A percentile compares a stretch with the other conserved stretches of the same genome.
Evolutionary conservation across 352 stramenopile species (phyloP).

Genomic region (Phytophthora hybrid): DNA sequence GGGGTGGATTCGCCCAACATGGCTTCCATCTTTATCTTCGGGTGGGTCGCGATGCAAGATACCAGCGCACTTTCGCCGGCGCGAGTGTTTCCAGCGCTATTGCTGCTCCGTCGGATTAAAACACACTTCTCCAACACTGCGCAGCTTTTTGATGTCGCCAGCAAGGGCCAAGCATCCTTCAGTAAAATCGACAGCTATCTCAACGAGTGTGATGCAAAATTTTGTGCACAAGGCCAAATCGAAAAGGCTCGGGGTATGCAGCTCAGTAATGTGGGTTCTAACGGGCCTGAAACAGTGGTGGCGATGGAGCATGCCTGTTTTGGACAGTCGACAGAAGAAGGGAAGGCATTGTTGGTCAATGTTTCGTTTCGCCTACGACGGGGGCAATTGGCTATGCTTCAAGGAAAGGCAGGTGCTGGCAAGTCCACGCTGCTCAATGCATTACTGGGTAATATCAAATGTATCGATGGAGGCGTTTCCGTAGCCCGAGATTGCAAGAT

Average conservation of each 20-base stretch:
- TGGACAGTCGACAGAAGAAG: conserved; percentile 32
- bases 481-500: conserved; percentile 49
- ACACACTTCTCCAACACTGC: conserved; percentile 40
- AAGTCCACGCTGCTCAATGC: conserved; percentile 70
- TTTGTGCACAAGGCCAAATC: conserved; percentile 11
- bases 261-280: conserved; percentile 4
- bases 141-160: conserved; percentile 36
- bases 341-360: conserved; percentile 61
- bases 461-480: conserved; percentile 45
- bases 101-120: conserved; percentile 47
- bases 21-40: conserved; percentile 50
- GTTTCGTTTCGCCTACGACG: conserved; percentile 55
- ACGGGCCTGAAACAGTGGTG: conserved; percentile 38
- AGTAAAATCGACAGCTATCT: conserved; percentile 39
- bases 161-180: conserved; percentile 31
- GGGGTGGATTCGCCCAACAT: conserved; percentile 44
- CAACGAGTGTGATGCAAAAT: conserved; percentile 17
- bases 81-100: conserved; percentile 43
- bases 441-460: conserved; percentile 59
- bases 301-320: conserved; percentile 59
- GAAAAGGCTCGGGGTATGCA: conserved; percentile 7
- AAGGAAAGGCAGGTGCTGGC: conserved; percentile 66
- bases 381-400: conserved; percentile 64
- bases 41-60: conserved; percentile 45
- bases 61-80: conserved; percentile 40